phyloP scores from a whole-genome alignment of 768 basidiomycete genomes.

The Nevesoporus exiguus region DNA sequence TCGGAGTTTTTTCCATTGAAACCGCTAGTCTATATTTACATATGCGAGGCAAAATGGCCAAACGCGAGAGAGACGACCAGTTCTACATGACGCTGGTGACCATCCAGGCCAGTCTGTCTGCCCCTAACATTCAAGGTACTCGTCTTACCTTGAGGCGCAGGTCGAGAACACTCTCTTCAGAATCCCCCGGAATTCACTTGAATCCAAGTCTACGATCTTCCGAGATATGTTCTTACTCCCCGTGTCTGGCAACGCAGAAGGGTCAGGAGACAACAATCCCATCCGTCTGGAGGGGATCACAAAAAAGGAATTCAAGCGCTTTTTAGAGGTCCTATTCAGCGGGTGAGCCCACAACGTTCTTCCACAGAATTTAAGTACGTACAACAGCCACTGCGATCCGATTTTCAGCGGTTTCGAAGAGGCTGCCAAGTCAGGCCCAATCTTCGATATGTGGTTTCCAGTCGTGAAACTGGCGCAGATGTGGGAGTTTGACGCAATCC shows the following conservation, averaged over 20 bases:
- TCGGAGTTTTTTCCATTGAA: neutral
- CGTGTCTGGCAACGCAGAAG: constrained; percentile 10
- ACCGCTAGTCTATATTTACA: too few species aligned
- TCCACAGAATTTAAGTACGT: neutral
- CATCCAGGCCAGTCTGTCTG: constrained; percentile 3
- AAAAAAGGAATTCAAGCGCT: constrained; percentile 23
- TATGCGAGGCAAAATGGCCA: neutral
- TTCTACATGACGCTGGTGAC: constrained; percentile 20
- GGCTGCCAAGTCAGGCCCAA: neutral
- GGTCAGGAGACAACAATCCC: constrained; percentile 17
- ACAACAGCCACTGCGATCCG: too few species aligned
- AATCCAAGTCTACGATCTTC: constrained; percentile 24
- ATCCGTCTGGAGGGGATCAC: constrained; percentile 21
- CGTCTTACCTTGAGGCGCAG: constrained; percentile 7
- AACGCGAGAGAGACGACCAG: constrained; percentile 2
- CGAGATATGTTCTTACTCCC: constrained; percentile 26
- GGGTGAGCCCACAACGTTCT: constrained; percentile 2
- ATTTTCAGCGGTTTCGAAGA: neutral
- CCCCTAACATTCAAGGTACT: neutral
- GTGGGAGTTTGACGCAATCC: constrained; percentile 36
- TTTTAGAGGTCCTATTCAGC: constrained; percentile 22
- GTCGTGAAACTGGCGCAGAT: constrained; percentile 37
- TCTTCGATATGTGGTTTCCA: constrained; percentile 34
- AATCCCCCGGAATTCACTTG: constrained; percentile 21
- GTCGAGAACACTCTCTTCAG: constrained; percentile 28